Evolutionary conservation across 495 filamentous ascomycete genomes (phyloP), one percentile per base, ranked within the genome.

Genomic region (Xylona heveae): DNA sequence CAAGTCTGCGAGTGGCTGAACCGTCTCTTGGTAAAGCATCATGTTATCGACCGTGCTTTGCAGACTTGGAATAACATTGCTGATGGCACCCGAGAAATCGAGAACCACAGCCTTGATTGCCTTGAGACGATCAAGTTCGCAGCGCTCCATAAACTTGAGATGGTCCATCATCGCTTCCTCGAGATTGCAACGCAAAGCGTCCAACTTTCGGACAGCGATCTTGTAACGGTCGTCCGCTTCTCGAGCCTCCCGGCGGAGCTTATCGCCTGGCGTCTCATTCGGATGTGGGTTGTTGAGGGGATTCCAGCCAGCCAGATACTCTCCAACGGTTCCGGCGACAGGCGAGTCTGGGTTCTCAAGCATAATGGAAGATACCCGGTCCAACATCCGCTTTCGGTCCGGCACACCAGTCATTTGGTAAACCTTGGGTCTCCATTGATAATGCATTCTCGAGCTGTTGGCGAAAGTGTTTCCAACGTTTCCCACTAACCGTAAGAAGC

Each of bases 11-110:
- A 71, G 46, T 6, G 88, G 88, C 48, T 93, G 90, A 17, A 99
- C 78, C 2, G 88, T 95, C 59, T 99, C 88, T 55, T 99, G 90
- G 49, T 90, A 95, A 16, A 95, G 62, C 74, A 94, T 81, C 88
- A 99, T 94, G 43, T 84, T 78, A 52, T 95, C 90, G 10, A 95
- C 82, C 1, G 80, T 79, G 37, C 85, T 80, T 47, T 95, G 90
- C 30, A 99, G 55, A 43, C 76, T 88, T 10, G 88, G 90, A 43
- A 99, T 95, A 42, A 94, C 84, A 43, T 99, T 95, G 62, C 84
- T 88, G 51, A 99, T 79, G 17, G 88, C 82, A 10, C 88, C 90
- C 14, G 90, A 93, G 54, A 95, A 95, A 53, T 99, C 88, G 20
- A 99, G 65, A 33, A 99, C 73, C 14, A 99, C 88, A 15, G 88